Evolutionary conservation across 1,284 basidiomycete species (phyloP), one percentile per base, ranked within the genome.

Genomic region (Tetrapyrgos nigripes): DNA sequence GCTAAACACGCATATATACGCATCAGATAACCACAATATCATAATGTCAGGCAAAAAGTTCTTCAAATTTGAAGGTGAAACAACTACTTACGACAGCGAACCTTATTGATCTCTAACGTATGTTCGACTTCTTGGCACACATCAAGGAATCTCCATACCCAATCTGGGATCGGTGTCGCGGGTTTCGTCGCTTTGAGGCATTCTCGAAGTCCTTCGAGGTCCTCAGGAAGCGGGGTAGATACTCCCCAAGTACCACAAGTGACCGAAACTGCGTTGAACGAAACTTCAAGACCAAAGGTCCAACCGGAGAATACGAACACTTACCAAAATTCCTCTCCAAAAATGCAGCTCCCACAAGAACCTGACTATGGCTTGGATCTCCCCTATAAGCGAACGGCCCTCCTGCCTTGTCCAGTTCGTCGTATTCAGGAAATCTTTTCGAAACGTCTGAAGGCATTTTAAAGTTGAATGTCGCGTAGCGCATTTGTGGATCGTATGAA

Each of bases 111-210:
- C 8, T 50, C 51, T 52, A 62, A 54, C 4, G 44, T 58, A 24
- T 62, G 58, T 33, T 66, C 50, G 19, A 53, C 57, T 35, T 62
- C 65, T 31, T 56, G 56, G 13, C 64, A 46, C 43, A 63, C 53
- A 23, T 63, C 64, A 11, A 68, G 19, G 23, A 60, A 47, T 40
- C 58, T 13, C 27, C 62, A 58, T 10, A 60, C 56, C 64, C 65
- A 68, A 6, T 55, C 58, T 4, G 61, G 59, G 4, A 63, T 43
- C 3, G 61, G 62, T 33, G 51, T 29, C 23, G 65, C 49, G n/a
- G 53, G 17, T n/a, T 37, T 51, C 51, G 63, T 50, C 3, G 59
- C 47, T 33, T 23, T 47, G 13, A 59, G 48, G 53, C 52, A 61
- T 4, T 33, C 24, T 19, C 50, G 62, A 24, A 57, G 40, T 0